phyloP scores from a whole-genome alignment of 1,139 yeast species.

The Suzukiozyma palmioleophila region DNA sequence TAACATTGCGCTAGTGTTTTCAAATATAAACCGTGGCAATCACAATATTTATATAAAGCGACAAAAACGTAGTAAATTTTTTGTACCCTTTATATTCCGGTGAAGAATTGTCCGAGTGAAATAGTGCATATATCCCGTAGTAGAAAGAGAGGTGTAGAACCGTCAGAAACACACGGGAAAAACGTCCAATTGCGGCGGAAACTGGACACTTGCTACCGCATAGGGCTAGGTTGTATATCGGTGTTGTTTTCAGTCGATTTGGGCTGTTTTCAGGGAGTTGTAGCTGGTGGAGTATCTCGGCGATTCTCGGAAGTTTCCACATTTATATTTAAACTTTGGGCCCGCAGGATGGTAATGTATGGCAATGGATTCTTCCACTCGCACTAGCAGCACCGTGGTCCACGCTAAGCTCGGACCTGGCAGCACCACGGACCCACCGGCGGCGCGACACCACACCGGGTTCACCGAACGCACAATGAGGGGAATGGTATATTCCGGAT shows the following conservation, averaged over 20 bases:
- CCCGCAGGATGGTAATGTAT: too few species aligned
- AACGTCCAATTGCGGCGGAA: too few species aligned
- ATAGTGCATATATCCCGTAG: too few species aligned
- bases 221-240: too few species aligned
- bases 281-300: neutral
- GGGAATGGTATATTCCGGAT: neutral
- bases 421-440: too few species aligned
- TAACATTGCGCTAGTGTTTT: conserved; percentile 21
- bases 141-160: too few species aligned
- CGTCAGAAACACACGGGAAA: too few species aligned
- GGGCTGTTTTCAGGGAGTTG: neutral
- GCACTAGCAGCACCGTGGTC: too few species aligned
- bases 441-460: too few species aligned
- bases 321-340: neutral
- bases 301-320: conserved; percentile 1
- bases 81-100: conserved; percentile 1
- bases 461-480: neutral
- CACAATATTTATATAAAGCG: neutral
- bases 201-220: too few species aligned
- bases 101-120: conserved; percentile 1
- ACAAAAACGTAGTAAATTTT: neutral
- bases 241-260: neutral
- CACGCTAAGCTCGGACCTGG: too few species aligned
- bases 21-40: neutral
- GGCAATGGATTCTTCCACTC: too few species aligned